Base-by-base conservation (phyloP, 208 protist genomes). In the Blastocrithidia nonstop region DNA sequence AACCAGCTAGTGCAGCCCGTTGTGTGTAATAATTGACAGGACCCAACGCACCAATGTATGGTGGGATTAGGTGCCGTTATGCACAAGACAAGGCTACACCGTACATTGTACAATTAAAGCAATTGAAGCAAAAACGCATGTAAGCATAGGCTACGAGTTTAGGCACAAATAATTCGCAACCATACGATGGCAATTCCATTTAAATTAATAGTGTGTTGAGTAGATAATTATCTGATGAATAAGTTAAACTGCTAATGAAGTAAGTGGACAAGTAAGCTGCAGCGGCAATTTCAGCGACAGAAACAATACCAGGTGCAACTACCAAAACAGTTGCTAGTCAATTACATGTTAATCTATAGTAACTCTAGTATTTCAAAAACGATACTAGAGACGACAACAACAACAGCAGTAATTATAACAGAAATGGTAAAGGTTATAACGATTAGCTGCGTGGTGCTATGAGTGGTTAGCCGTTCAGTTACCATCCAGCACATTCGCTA, bases 81-180 rank as follows among this genome's bases (percentile, higher is more conserved):
- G 73, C 73, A 4, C 63, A 71, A 44, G 55, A 73, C 19, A 66
- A 52, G 25, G 73, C 73, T 4, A 73, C 71, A 45, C 73, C 73
- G 17, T 59, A 56, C 8, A 68, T 79, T 42, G 61, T 64, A 3
- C 47, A 65, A 19, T 8, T n/a, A n/a, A n/a, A n/a, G n/a, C n/a
- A n/a, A n/a, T n/a, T n/a, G n/a, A n/a, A n/a, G n/a, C n/a, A n/a
- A n/a, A n/a, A n/a, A n/a, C n/a, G n/a, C n/a, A n/a, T n/a, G n/a
- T n/a, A 6, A n/a, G n/a, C n/a, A n/a, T n/a, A n/a, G n/a, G n/a
- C n/a, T n/a, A n/a, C n/a, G n/a, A n/a, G n/a, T n/a, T n/a, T n/a
- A n/a, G n/a, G n/a, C n/a, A n/a, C n/a, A n/a, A n/a, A n/a, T n/a
- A n/a, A n/a, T n/a, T n/a, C n/a, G n/a, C n/a, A n/a, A n/a, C n/a